A percentile compares a stretch with the other conserved stretches of the same genome.
Conservation (phyloP, 208 protist species). For the Trypanosoma theileri region DNA sequence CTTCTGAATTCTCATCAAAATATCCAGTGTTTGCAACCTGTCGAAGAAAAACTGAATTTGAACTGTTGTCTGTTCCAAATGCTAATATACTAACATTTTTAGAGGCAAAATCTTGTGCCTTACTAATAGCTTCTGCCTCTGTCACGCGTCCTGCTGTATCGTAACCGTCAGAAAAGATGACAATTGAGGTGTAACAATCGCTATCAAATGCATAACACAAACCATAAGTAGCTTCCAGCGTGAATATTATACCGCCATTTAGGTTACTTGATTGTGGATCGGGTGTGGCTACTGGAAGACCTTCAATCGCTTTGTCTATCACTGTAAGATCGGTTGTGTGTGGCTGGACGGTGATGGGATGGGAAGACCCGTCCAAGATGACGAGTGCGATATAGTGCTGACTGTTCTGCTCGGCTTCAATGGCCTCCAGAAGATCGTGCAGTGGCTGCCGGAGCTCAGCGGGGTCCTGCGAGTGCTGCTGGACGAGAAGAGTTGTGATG, state of each 20-base stretch:
- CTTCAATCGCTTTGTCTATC: neutral
- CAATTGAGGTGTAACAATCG: constrained; percentile 7
- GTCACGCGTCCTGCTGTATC: constrained; percentile 10
- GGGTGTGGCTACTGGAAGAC: neutral
- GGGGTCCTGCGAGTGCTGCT: constrained; percentile 5
- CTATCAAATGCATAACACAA: constrained; percentile 4
- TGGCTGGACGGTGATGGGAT: constrained; percentile 17
- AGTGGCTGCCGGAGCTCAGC: neutral
- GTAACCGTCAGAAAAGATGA: constrained; percentile 11
- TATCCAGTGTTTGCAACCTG: constrained; percentile 11
- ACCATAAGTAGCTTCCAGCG: constrained; percentile 9
- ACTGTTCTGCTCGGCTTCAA: neutral
- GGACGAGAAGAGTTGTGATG: constrained; percentile 15
- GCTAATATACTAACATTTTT: constrained; percentile 18
- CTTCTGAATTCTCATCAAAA: neutral
- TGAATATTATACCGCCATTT: constrained; percentile 16
- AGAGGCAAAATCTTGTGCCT: constrained; percentile 6
- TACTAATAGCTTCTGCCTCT: constrained; percentile 8
- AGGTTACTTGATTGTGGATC: constrained; percentile 18
- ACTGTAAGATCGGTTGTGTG: constrained; percentile 14
- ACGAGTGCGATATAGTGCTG: constrained; percentile 14
- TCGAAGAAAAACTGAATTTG: neutral
- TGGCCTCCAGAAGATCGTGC: neutral
- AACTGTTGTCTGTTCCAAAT: neutral
- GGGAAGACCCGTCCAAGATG: constrained; percentile 1